Base-by-base conservation (phyloP, 192 early-diverging fungal genomes). In the Blastocladiella britannica region DNA sequence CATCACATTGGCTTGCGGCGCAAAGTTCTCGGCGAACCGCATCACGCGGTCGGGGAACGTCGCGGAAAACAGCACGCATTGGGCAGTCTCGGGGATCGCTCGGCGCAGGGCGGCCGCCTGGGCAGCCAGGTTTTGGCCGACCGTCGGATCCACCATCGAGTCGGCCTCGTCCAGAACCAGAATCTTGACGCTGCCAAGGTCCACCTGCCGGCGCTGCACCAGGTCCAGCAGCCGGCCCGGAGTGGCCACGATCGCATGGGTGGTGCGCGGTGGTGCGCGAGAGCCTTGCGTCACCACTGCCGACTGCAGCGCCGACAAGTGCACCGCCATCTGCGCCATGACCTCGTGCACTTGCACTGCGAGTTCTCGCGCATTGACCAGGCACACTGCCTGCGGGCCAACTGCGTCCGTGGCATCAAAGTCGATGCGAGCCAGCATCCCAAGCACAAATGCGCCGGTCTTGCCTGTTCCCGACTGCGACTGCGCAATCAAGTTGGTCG, bases 111-210 rank as follows among this genome's bases (percentile, higher is more conserved):
- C 15, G 37, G 15, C 37, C 37, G 37, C 87, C 62, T 93, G 91
- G 61, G 92, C 91, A 0, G 82, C 88, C 29, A 94, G 71, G 23
- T 79, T 73, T 59, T 81, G 80, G 72, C 80, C 68, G n/a, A n/a
- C n/a, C n/a, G n/a, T n/a, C n/a, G n/a, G n/a, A 67, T 92, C 89
- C 58, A 94, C 65, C 94, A 95, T 93, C 62, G 88, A 93, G 64
- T 97, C 94, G n/a, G 94, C 94, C 68, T 97, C 94, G 61, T 97
- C 94, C 59, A 97, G 73, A 15, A 95, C 90, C 69, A 93, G 87
- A 30, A 94, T 78, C 58, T 82, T 79, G 53, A 91, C 62, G 52
- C 72, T 53, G 5, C 62, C 69, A 18, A 77, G 63, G 47, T 82
- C 71, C 51, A 95, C 60, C 9, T 74, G 66, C 26, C 82, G 64